Evolutionary conservation across 2,329 filamentous ascomycete species (phyloP).

Genomic region (Botrytis fabae): DNA sequence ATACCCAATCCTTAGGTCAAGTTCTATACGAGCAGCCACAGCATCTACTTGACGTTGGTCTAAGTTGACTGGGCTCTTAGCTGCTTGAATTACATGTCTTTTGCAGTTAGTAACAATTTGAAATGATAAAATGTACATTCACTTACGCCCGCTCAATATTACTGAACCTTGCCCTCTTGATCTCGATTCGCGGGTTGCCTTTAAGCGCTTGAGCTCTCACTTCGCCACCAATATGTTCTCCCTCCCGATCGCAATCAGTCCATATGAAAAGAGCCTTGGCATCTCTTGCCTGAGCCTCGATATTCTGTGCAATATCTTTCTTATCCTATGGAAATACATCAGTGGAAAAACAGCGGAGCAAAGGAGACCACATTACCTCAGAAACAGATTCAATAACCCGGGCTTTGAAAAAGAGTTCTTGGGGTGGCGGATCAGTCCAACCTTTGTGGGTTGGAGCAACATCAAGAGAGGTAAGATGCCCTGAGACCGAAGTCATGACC

Average conservation of each 20-base stretch:
- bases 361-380: constrained; percentile 51
- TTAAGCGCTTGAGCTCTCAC: constrained; percentile 78
- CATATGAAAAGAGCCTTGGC: constrained; percentile 85
- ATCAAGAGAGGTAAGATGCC: constrained; percentile 80
- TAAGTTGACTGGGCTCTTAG: constrained; percentile 71
- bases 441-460: constrained; percentile 69
- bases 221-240: constrained; percentile 92
- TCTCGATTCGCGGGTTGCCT: constrained; percentile 70
- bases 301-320: constrained; percentile 78
- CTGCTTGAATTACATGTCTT: constrained; percentile 84
- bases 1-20: constrained; percentile 89
- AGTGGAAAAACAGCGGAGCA: constrained; percentile 6
- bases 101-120: constrained; percentile 19
- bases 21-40: constrained; percentile 83
- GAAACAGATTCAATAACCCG: constrained; percentile 69
- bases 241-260: constrained; percentile 98
- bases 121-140: background rate
- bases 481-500: constrained; percentile 90
- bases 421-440: constrained; percentile 80
- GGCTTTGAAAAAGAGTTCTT: constrained; percentile 72
- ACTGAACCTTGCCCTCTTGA: constrained; percentile 88
- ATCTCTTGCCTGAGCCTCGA: constrained; percentile 72
- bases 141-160: constrained; percentile 87
- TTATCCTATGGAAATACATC: constrained; percentile 61
- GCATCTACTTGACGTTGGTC: constrained; percentile 87